Evolutionary conservation across 495 filamentous ascomycete genomes (phyloP).

Genomic region (Pseudoneurospora amorphoporcata): DNA sequence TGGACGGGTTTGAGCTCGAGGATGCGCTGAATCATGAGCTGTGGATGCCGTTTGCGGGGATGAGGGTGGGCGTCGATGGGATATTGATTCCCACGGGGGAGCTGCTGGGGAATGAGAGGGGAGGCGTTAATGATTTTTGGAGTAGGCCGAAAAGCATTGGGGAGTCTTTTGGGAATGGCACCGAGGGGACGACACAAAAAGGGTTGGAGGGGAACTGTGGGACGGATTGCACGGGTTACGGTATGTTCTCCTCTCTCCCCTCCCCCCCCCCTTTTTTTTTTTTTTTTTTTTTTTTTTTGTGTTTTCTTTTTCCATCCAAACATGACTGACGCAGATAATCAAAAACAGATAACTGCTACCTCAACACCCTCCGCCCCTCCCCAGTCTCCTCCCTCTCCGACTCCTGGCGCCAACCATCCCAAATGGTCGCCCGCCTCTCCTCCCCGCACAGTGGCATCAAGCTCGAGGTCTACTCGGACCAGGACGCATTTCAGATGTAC

Average conservation of each 20-base stretch:
- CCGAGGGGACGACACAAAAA: slow-evolving; percentile 25
- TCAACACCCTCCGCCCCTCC: slow-evolving; percentile 27
- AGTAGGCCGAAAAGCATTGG: slow-evolving; percentile 65
- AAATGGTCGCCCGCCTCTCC: slow-evolving; percentile 50
- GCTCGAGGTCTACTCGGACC: slow-evolving; percentile 63
- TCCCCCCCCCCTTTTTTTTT: neutral
- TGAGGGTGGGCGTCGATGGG: slow-evolving; percentile 60
- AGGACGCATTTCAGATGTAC: slow-evolving; percentile 72
- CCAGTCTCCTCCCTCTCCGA: slow-evolving; percentile 17
- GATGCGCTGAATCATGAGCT: slow-evolving; percentile 63
- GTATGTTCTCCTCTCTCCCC: slow-evolving; percentile 28
- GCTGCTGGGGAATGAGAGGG: slow-evolving; percentile 50
- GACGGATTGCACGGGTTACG: slow-evolving; percentile 65
- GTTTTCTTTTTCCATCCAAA: neutral
- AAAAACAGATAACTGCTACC: slow-evolving; percentile 39
- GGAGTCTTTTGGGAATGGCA: slow-evolving; percentile 36
- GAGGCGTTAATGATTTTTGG: slow-evolving; percentile 65
- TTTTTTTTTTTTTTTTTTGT: neutral
- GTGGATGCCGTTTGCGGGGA: slow-evolving; percentile 58
- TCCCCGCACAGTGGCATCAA: slow-evolving; percentile 60
- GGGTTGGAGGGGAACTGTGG: slow-evolving; percentile 54
- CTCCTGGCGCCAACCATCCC: slow-evolving; percentile 44
- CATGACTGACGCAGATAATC: neutral
- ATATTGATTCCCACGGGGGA: slow-evolving; percentile 72
- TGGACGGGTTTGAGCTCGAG: slow-evolving; percentile 65